These are phyloP conservation scores for Exophiala sp. DNA, from an alignment of 2,329 filamentous ascomycete species.

Conservation along the genomic window DNA sequence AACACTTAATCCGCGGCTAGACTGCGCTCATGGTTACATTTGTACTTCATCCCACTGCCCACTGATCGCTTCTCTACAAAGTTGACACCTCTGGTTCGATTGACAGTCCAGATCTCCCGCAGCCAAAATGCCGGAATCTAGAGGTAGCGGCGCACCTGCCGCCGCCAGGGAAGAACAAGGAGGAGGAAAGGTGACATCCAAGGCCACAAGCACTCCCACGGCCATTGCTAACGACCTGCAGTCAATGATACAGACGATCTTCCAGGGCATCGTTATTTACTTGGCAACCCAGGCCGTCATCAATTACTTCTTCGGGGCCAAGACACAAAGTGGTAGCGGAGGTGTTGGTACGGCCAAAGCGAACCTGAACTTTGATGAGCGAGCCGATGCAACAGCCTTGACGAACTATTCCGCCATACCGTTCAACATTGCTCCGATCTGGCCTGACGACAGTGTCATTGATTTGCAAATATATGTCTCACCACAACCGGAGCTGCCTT, in stretches of 20 bases:
- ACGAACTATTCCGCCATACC: constrained; percentile 62
- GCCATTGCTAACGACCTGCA: constrained; percentile 27
- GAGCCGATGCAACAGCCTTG: constrained; percentile 53
- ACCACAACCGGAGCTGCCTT: constrained; percentile 61
- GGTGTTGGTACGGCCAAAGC: constrained; percentile 23
- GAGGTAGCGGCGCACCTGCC: constrained; percentile 15
- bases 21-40: neutral
- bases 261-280: constrained; percentile 56
- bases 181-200: constrained; percentile 17
- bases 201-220: neutral
- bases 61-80: neutral
- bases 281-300: constrained; percentile 53
- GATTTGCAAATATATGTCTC: constrained; percentile 85
- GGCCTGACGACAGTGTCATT: constrained; percentile 69
- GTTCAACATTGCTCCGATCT: constrained; percentile 73
- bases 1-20: neutral
- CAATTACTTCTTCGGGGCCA: constrained; percentile 48
- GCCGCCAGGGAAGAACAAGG: constrained; percentile 13
- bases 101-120: neutral
- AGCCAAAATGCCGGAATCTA: constrained; percentile 22
- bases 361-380: constrained; percentile 60
- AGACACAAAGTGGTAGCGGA: constrained; percentile 25
- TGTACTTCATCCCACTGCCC: neutral
- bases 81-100: neutral
- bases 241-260: constrained; percentile 40